These are phyloP conservation scores for Mucor lusitanicus DNA, from an alignment of 371 early-diverging fungal genomes.

Conservation along the genomic window DNA sequence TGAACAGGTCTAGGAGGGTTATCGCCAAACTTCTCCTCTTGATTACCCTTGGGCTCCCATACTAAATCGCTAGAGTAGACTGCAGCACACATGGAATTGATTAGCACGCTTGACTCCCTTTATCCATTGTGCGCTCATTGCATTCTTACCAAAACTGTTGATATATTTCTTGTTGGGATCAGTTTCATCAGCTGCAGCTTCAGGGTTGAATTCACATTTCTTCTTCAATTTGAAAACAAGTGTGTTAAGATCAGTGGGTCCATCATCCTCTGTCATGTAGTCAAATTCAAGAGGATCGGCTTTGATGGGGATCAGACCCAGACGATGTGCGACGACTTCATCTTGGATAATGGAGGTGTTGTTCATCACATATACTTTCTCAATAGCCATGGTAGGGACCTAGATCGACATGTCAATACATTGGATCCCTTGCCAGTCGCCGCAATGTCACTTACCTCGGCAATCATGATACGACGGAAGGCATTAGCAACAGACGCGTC, in stretches of 20 bases:
- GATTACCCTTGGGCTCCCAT: constrained; percentile 92
- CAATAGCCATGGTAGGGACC: constrained; percentile 98
- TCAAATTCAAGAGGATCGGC: constrained; percentile 83
- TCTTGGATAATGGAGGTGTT: constrained; percentile 97
- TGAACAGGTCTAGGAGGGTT: constrained; percentile 77
- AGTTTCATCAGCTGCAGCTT: constrained; percentile 65
- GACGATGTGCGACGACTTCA: constrained; percentile 96
- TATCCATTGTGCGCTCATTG: not conserved
- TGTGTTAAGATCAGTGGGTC: constrained; percentile 92
- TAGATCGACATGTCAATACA: constrained; percentile 12
- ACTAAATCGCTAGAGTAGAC: constrained; percentile 83
- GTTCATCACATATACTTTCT: constrained; percentile 92
- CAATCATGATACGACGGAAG: constrained; percentile 93
- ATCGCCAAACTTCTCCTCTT: constrained; percentile 70
- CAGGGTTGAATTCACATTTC: constrained; percentile 68
- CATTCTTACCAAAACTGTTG: constrained; percentile 57
- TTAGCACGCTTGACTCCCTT: not conserved
- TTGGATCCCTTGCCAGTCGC: not conserved
- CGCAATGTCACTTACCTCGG: constrained; percentile 66
- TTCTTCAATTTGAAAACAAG: constrained; percentile 87
- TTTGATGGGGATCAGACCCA: constrained; percentile 96
- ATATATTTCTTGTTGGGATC: constrained; percentile 73
- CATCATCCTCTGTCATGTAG: constrained; percentile 71
- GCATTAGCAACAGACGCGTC: constrained; percentile 97
- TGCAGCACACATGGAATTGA: constrained; percentile 6